phyloP scores from a whole-genome alignment of 2,329 filamentous ascomycete species.

The Cyclaneusma minus region DNA sequence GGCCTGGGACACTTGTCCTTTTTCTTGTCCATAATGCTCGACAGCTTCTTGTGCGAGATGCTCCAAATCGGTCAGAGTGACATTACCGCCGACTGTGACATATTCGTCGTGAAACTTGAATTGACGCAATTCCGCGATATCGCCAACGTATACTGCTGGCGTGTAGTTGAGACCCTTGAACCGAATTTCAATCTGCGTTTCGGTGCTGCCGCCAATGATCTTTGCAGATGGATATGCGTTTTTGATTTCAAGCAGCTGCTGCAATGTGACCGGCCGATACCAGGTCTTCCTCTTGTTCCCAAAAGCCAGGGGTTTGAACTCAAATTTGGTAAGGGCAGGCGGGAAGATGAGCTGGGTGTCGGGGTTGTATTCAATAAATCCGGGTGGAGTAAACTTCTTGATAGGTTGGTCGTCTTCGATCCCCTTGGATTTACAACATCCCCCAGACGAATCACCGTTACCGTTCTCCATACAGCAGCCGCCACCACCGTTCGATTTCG shows the following conservation, averaged over 20 bases:
- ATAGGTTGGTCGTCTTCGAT: conserved; percentile 34
- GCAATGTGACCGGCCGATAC: conserved; percentile 76
- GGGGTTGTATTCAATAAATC: conserved; percentile 86
- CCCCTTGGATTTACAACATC: conserved; percentile 53
- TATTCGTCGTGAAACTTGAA: conserved; percentile 69
- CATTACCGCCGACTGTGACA: conserved; percentile 90
- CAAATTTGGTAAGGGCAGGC: conserved; percentile 65
- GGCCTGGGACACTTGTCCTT: conserved; percentile 70
- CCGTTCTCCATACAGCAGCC: conserved; percentile 60
- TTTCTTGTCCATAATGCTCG: conserved; percentile 55
- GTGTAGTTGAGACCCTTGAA: conserved; percentile 91
- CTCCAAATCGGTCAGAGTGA: conserved; percentile 84
- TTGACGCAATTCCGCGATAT: conserved; percentile 77
- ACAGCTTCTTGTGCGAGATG: conserved; percentile 67
- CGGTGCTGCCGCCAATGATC: conserved; percentile 88
- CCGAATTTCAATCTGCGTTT: conserved; percentile 96
- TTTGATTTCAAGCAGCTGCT: conserved; percentile 88
- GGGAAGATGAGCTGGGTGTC: conserved; percentile 95
- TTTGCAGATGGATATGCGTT: conserved; percentile 71
- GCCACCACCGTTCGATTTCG: conserved; percentile 30
- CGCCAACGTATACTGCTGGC: conserved; percentile 80
- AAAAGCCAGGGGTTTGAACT: conserved; percentile 69
- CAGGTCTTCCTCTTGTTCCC: conserved; percentile 91
- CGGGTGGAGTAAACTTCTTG: conserved; percentile 66
- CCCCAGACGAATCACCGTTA: conserved; percentile 27